Conservation (phyloP, 352 stramenopile species). For the Pythium inflatum region DNA sequence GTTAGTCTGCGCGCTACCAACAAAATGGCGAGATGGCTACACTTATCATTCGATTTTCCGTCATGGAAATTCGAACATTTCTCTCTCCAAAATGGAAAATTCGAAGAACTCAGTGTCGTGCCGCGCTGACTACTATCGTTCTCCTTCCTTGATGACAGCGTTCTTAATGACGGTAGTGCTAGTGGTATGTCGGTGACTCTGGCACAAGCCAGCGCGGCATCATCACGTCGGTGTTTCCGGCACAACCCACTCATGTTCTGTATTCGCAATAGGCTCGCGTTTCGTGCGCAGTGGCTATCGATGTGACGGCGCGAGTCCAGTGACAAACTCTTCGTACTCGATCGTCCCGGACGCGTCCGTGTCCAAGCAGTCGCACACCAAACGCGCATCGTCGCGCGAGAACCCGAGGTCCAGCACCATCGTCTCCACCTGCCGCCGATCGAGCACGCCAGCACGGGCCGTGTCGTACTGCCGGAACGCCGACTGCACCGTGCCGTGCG, state of each 20-base stretch:
- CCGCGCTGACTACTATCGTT: not conserved
- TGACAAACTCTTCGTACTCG: slow-evolving; percentile 60
- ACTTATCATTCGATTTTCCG: not conserved
- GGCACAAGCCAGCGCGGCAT: too few species aligned
- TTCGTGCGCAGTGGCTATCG: not conserved
- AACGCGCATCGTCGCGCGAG: not conserved
- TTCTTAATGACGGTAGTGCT: too few species aligned
- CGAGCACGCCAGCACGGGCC: slow-evolving; percentile 42
- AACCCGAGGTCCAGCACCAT: slow-evolving; percentile 39
- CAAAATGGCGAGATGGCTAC: not conserved
- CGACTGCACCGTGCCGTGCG: slow-evolving; percentile 53
- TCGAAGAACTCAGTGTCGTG: not conserved
- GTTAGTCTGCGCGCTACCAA: too few species aligned
- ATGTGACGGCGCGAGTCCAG: not conserved
- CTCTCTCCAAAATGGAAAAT: too few species aligned
- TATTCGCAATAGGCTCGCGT: not conserved
- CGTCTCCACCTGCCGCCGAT: slow-evolving; percentile 49
- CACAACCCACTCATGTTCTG: too few species aligned
- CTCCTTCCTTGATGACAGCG: too few species aligned
- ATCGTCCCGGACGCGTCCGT: slow-evolving; percentile 51
- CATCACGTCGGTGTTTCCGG: too few species aligned
- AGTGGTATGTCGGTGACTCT: too few species aligned
- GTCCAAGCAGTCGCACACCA: not conserved
- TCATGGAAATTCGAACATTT: not conserved
- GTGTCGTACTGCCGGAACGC: slow-evolving; percentile 60